phyloP scores from a whole-genome alignment of 1,284 basidiomycete genomes.

The Cutaneotrichosporon mucoides region DNA sequence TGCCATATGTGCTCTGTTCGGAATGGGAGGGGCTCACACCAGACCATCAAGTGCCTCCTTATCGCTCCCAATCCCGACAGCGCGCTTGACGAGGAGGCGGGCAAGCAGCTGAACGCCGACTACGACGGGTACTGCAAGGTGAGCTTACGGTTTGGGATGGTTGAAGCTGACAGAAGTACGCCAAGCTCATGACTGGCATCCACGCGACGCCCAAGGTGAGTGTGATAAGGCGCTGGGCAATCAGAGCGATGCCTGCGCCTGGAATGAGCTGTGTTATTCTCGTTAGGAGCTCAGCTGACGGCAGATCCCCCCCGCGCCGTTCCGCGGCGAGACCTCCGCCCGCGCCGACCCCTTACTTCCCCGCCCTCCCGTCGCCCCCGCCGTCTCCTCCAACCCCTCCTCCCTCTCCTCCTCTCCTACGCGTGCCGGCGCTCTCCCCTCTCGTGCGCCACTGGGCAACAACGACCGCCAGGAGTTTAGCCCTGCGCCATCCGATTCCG shows the following conservation, averaged over 20 bases:
- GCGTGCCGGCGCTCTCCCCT: not conserved
- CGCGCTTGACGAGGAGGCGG: constrained; percentile 89
- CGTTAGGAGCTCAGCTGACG: not conserved
- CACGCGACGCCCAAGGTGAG: constrained; percentile 26
- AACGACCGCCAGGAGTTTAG: constrained; percentile 35
- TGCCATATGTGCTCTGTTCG: too few species aligned
- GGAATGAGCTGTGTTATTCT: too few species aligned
- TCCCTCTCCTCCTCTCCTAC: not conserved
- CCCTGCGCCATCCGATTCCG: constrained; percentile 15
- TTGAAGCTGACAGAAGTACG: constrained; percentile 17
- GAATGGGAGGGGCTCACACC: constrained; percentile 3
- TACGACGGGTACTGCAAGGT: constrained; percentile 74
- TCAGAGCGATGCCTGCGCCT: not conserved
- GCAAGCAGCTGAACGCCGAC: constrained; percentile 81
- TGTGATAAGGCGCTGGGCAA: not conserved
- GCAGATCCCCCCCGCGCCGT: constrained; percentile 17
- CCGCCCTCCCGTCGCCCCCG: constrained; percentile 8
- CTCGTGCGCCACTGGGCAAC: constrained; percentile 27
- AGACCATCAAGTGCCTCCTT: constrained; percentile 85
- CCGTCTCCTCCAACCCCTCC: constrained; percentile 2
- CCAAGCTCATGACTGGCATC: constrained; percentile 27
- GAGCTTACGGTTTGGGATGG: too few species aligned
- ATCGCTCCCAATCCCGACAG: constrained; percentile 96
- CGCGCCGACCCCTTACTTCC: constrained; percentile 12
- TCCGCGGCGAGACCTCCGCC: constrained; percentile 10